These are phyloP conservation scores for Candida michaelii DNA, from an alignment of 805 yeast species.

Conservation along the genomic window DNA sequence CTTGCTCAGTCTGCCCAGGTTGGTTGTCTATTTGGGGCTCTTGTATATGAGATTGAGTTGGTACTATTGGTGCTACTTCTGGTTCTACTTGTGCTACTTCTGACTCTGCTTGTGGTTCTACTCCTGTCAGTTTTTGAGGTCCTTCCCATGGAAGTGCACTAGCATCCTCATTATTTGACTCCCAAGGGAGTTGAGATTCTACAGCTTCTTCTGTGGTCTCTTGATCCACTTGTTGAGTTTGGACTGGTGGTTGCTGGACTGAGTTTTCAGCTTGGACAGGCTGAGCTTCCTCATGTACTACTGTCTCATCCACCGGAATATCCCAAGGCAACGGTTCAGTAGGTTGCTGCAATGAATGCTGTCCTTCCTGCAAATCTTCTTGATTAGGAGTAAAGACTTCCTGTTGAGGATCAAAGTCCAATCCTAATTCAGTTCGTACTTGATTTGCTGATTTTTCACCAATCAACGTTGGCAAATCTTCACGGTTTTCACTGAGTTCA, in stretches of 20 bases:
- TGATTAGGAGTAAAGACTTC: slow-evolving; percentile 7
- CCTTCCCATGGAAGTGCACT: neutral
- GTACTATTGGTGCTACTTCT: too few species aligned
- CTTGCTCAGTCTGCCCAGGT: slow-evolving; percentile 7
- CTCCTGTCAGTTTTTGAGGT: too few species aligned
- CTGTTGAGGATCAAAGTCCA: slow-evolving; percentile 4
- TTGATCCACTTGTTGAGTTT: too few species aligned
- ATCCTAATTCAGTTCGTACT: slow-evolving; percentile 10
- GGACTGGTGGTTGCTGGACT: too few species aligned
- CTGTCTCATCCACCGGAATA: neutral
- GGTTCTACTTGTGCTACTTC: too few species aligned
- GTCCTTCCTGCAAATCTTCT: slow-evolving; percentile 8
- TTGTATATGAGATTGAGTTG: neutral
- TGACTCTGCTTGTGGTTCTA: too few species aligned
- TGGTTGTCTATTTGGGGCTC: neutral
- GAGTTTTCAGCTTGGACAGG: too few species aligned
- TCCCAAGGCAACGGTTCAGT: slow-evolving; percentile 13
- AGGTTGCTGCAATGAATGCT: neutral
- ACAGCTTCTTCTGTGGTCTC: too few species aligned
- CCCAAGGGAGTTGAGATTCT: slow-evolving; percentile 8
- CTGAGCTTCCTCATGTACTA: neutral
- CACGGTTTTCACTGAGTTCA: neutral
- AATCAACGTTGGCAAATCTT: slow-evolving; percentile 13
- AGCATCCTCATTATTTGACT: neutral
- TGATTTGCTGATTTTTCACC: slow-evolving; percentile 11